Percentiles rank a stretch among this genome's conserved stretches.
Evolutionary conservation across 257 asterid species (phyloP).

Genomic region (Solanum infundibuliforme): DNA sequence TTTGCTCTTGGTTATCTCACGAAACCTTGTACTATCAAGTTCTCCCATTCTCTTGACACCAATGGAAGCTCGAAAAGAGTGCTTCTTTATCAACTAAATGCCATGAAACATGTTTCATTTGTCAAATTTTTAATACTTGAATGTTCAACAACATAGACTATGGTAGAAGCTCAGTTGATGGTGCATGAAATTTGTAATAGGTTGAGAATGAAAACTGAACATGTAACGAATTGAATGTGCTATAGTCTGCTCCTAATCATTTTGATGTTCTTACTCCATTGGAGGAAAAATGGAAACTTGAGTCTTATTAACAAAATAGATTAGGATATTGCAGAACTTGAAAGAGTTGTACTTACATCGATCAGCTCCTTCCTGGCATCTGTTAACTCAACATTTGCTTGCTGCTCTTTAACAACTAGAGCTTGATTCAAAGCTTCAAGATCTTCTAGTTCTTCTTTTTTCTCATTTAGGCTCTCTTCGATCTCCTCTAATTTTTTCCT

Average conservation of each 20-base stretch:
- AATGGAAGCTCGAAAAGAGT: neutral
- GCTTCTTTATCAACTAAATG: neutral
- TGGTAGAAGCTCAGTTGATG: neutral
- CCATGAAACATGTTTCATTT: neutral
- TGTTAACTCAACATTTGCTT: conserved; percentile 50
- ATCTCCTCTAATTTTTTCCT: conserved; percentile 30
- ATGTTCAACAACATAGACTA: neutral
- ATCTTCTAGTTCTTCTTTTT: conserved; percentile 41
- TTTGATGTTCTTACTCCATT: neutral
- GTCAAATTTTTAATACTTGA: neutral
- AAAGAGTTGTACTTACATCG: conserved; percentile 26
- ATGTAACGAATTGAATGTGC: neutral
- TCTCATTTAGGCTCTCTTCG: conserved; percentile 43
- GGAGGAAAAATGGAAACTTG: neutral
- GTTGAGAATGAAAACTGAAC: neutral
- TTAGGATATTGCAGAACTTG: neutral
- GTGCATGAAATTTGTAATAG: neutral
- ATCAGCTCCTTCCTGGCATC: conserved; percentile 60
- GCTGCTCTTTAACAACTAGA: conserved; percentile 46
- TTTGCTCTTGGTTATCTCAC: neutral
- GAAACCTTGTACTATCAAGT: conserved; percentile 1
- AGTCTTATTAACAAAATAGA: neutral
- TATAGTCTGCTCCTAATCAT: neutral
- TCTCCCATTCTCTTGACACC: conserved; percentile 24
- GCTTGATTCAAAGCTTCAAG: conserved; percentile 33